Base-by-base conservation (phyloP, 208 protist species). In the Leishmania amazonensis region DNA sequence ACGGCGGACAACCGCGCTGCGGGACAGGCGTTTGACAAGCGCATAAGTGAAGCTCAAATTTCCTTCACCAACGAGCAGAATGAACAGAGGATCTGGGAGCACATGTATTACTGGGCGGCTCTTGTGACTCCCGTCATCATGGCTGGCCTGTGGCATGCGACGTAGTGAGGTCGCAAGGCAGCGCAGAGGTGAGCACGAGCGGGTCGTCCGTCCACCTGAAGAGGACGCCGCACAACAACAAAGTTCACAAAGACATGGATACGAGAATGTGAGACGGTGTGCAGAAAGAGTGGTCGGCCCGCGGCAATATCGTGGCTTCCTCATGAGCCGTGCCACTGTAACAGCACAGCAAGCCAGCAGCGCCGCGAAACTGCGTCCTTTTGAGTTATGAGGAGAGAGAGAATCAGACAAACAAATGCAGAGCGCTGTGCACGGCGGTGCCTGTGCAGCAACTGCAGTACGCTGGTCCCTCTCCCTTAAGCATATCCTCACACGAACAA, bases 61-160 rank as follows among this genome's bases (percentile, higher is more conserved):
- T 38, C 91, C 91, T 60, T 94, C 88, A 1, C 91, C 91, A 19
- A 94, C 67, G 9, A 94, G 84, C 38, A 94, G 74, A 42, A 94
- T 85, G 9, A 65, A 76, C 21, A 85, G 72, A 19, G 74, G 40
- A 45, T 85, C 78, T 1, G 82, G 82, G 3, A 79, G 78, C 35
- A 45, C 42, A 49, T 11, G 28, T 13, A 6, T 17, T 64, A 8
- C 28, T 21, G 75, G 19, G 6, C 8, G 2, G 17, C 6, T 40
- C 49, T 3, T 60, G 4, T 19, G 17, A 2, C 3, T 45, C 72
- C 15, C 51, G n/a, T 54, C 72, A 24, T 35, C 51, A 28, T 6
- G 1, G 31, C n/a, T 45, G 72, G n/a, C 4, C 49, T 40, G 17
- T 28, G 1, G 49, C 72, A 57, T 57, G 40, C 17, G 51, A 40